These are phyloP conservation scores for Russula abietina DNA, from an alignment of 768 basidiomycete genomes.

Conservation along the genomic window DNA sequence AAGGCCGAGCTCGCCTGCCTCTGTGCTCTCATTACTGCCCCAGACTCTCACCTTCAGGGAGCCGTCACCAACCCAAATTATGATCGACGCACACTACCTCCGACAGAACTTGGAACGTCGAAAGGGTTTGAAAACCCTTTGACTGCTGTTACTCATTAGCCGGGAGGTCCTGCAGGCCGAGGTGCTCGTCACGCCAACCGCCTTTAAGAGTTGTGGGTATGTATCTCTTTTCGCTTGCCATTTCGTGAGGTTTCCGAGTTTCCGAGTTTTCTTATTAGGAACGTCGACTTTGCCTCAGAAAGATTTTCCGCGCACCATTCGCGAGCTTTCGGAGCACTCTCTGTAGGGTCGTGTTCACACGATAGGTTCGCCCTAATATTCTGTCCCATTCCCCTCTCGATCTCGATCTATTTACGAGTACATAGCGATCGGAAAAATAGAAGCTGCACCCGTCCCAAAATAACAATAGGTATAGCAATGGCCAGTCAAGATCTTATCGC, in stretches of 20 bases:
- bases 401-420: slow-evolving; percentile 1
- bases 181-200: slow-evolving; percentile 93
- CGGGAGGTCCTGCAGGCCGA: slow-evolving; percentile 99
- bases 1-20: too few species aligned
- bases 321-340: slow-evolving; percentile 90
- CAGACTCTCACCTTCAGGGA: too few species aligned
- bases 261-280: slow-evolving; percentile 42
- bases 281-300: slow-evolving; percentile 91
- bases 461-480: slow-evolving; percentile 93
- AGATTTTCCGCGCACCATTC: slow-evolving; percentile 82
- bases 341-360: too few species aligned
- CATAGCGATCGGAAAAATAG: slow-evolving; percentile 89
- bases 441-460: too few species aligned
- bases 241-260: slow-evolving; percentile 21
- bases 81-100: too few species aligned
- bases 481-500: slow-evolving; percentile 80
- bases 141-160: too few species aligned
- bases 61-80: too few species aligned
- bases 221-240: slow-evolving; percentile 32
- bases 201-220: slow-evolving; percentile 98
- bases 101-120: too few species aligned
- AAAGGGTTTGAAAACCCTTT: too few species aligned
- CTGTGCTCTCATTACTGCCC: too few species aligned
- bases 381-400: neutral
- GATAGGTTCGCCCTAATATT: slow-evolving; percentile 59